Evolutionary conservation across 2,329 filamentous ascomycete genomes (phyloP).

Genomic region (Davidsoniella virescens): DNA sequence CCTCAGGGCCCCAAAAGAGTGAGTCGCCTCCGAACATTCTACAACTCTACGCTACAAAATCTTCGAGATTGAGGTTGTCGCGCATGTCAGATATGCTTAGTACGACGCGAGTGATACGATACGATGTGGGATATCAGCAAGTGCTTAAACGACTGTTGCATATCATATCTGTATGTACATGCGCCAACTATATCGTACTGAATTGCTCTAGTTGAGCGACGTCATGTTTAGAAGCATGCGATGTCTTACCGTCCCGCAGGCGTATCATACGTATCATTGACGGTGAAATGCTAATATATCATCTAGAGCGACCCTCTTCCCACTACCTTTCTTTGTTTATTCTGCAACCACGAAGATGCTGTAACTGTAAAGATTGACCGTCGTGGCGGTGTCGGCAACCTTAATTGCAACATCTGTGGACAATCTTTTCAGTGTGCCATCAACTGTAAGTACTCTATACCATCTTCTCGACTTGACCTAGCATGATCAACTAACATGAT

Average conservation of each 20-base stretch:
- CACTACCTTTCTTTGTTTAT: slow-evolving; percentile 87
- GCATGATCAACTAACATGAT: not conserved
- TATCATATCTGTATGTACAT: no score
- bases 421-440: slow-evolving; percentile 86
- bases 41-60: not conserved
- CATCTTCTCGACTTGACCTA: not conserved
- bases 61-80: not conserved
- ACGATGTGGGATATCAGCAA: no score
- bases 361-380: slow-evolving; percentile 87
- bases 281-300: not conserved
- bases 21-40: slow-evolving; percentile 15
- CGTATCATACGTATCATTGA: not conserved
- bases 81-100: not conserved
- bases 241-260: not conserved
- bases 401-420: slow-evolving; percentile 84
- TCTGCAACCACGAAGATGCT: slow-evolving; percentile 95
- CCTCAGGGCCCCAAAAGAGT: slow-evolving; percentile 73
- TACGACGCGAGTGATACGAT: not conserved
- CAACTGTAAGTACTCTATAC: slow-evolving; percentile 50
- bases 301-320: slow-evolving; percentile 51
- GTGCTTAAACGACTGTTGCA: no score
- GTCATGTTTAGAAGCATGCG: not conserved
- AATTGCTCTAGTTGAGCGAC: not conserved
- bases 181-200: no score
- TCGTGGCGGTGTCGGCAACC: slow-evolving; percentile 69